phyloP scores from a whole-genome alignment of 2,329 filamentous ascomycete genomes.

The Cordyceps javanica region DNA sequence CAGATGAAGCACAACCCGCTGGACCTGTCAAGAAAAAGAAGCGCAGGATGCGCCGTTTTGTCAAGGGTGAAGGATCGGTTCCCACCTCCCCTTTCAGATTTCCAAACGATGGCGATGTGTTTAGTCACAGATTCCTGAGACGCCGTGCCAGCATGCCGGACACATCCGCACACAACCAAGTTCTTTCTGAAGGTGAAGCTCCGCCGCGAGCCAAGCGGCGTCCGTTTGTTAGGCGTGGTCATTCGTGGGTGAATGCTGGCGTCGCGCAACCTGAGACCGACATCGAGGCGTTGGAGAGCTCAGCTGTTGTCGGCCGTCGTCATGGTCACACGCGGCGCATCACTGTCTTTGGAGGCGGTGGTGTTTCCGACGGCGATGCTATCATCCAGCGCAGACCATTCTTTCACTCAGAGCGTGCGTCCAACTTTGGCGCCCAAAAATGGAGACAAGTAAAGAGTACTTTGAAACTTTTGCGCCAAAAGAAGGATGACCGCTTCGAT shows the following conservation, averaged over 20 bases:
- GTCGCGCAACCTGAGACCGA: constrained; percentile 44
- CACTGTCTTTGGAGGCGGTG: constrained; percentile 60
- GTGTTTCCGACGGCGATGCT: constrained; percentile 57
- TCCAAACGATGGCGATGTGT: constrained; percentile 34
- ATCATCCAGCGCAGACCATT: constrained; percentile 51
- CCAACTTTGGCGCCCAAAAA: constrained; percentile 71
- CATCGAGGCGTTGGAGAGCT: constrained; percentile 45
- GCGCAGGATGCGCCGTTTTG: constrained; percentile 53
- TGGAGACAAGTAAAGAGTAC: constrained; percentile 94
- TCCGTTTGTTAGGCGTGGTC: constrained; percentile 52
- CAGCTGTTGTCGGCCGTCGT: constrained; percentile 42
- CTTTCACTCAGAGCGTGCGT: constrained; percentile 60
- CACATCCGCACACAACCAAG: constrained; percentile 50
- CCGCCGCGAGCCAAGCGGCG: constrained; percentile 51
- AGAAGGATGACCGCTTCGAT: constrained; percentile 83
- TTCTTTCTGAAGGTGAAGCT: constrained; percentile 70
- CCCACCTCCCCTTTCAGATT: constrained; percentile 57
- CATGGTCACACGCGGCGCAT: constrained; percentile 59
- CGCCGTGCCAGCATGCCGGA: constrained; percentile 63
- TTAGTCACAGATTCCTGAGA: constrained; percentile 46
- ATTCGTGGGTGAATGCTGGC: constrained; percentile 49
- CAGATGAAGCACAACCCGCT: constrained; percentile 60
- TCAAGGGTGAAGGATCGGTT: constrained; percentile 52
- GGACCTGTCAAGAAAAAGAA: constrained; percentile 47
- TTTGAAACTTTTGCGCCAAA: constrained; percentile 69